These are phyloP conservation scores for Trametes gibbosa DNA, from an alignment of 768 basidiomycete genomes.

Conservation along the genomic window DNA sequence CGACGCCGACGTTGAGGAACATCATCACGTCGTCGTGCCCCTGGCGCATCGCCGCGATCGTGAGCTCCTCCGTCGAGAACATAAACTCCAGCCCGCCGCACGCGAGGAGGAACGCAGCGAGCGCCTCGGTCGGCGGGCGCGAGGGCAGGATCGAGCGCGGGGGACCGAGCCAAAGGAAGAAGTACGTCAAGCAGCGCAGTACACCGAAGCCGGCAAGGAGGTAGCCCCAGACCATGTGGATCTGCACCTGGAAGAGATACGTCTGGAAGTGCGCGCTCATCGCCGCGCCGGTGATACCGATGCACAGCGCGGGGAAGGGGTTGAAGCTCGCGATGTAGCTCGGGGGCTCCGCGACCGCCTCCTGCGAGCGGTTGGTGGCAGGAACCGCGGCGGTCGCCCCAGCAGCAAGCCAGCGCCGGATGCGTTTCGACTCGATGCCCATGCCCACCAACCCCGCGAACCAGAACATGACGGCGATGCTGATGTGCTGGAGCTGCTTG, in stretches of 20 bases:
- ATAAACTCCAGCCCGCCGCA: conserved; percentile 90
- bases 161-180: conserved; percentile 89
- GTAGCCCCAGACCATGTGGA: conserved; percentile 90
- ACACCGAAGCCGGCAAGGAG: conserved; percentile 76
- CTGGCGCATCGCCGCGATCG: conserved; percentile 86
- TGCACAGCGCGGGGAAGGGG: conserved; percentile 89
- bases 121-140: conserved; percentile 89
- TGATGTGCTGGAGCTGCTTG: conserved; percentile 91
- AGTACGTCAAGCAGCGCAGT: conserved; percentile 85
- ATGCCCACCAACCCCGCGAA: conserved; percentile 89
- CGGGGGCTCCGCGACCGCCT: conserved; percentile 60
- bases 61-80: conserved; percentile 85
- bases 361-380: conserved; percentile 28
- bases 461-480: conserved; percentile 96
- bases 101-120: conserved; percentile 84
- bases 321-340: conserved; percentile 82
- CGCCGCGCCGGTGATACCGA: conserved; percentile 89
- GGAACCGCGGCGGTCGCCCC: conserved; percentile 39
- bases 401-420: conserved; percentile 74
- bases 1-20: conserved; percentile 83
- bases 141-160: conserved; percentile 84
- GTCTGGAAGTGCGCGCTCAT: conserved; percentile 92
- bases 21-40: conserved; percentile 87
- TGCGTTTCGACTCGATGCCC: conserved; percentile 75
- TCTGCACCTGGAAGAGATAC: conserved; percentile 92